Conservation (phyloP, 345 rosid genomes). For the Toxicodendron radicans region DNA sequence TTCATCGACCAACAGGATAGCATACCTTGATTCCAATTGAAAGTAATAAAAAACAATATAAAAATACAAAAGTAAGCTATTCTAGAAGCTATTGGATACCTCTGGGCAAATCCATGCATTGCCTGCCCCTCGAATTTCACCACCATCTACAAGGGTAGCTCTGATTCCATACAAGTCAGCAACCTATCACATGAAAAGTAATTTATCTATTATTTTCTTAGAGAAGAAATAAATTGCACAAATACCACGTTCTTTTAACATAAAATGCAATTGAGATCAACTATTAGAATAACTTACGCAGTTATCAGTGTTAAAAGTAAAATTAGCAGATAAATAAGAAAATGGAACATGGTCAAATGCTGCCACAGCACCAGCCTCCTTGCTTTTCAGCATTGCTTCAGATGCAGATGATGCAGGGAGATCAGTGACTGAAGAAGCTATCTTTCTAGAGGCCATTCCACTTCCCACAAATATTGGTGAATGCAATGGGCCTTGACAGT, state of each 20-base stretch:
- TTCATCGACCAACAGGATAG: neutral
- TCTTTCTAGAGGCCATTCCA: constrained; percentile 90
- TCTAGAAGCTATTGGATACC: constrained; percentile 42
- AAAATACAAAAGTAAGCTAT: neutral
- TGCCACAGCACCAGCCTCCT: constrained; percentile 97
- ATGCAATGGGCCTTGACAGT: constrained; percentile 97
- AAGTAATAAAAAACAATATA: neutral
- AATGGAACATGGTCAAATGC: constrained; percentile 97
- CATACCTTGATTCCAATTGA: neutral
- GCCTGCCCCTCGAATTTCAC: constrained; percentile 98
- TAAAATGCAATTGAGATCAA: constrained; percentile 3
- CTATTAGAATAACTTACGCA: constrained; percentile 61
- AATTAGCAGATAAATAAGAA: constrained; percentile 95
- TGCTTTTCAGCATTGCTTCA: constrained; percentile 84
- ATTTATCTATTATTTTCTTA: neutral
- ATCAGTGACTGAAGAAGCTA: constrained; percentile 60
- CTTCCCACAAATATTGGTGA: constrained; percentile 98
- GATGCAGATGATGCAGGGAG: constrained; percentile 73
- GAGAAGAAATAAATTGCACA: neutral
- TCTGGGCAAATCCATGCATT: constrained; percentile 99
- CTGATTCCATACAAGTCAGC: constrained; percentile 96
- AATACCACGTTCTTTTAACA: neutral
- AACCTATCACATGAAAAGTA: constrained; percentile 50
- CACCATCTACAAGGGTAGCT: constrained; percentile 98
- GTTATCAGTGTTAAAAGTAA: constrained; percentile 90